These are phyloP conservation scores for Scenedesmus sp. DNA, from an alignment of 163 green algal species.

Conservation along the genomic window DNA sequence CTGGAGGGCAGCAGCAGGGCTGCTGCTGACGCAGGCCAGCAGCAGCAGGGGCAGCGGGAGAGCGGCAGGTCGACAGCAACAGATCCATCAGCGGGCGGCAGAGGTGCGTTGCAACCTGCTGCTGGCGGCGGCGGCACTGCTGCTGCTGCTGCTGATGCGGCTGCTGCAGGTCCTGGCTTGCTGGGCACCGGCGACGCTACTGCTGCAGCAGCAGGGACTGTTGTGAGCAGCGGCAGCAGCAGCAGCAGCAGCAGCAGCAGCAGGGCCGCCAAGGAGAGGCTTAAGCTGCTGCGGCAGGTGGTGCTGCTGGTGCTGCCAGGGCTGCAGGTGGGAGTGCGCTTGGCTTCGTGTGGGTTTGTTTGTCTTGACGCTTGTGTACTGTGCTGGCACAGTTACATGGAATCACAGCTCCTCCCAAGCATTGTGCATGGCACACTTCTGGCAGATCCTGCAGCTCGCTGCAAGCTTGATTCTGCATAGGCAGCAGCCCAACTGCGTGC, in stretches of 20 bases:
- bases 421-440: too few relatives aligned
- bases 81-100: neutral
- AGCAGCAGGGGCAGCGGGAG: neutral
- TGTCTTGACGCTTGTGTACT: too few relatives aligned
- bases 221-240: neutral
- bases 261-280: conserved; percentile 41
- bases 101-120: neutral
- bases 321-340: neutral
- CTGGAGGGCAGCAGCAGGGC: neutral
- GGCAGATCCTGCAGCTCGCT: too few relatives aligned
- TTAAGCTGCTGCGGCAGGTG: conserved; percentile 48
- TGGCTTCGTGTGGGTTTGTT: too few relatives aligned
- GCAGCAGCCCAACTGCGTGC: neutral
- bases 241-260: conserved; percentile 30
- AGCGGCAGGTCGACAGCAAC: neutral
- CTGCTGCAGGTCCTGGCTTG: neutral
- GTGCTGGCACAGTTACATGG: too few relatives aligned
- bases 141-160: neutral
- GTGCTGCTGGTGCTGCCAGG: conserved; percentile 52
- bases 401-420: too few relatives aligned
- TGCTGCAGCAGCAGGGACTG: neutral
- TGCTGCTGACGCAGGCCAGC: neutral
- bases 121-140: neutral
- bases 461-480: too few relatives aligned
- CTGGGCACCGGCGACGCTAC: neutral